Evolutionary conservation across 805 yeast species (phyloP), one percentile per base, ranked within the genome.

Genomic region (Saturnispora hagleri): DNA sequence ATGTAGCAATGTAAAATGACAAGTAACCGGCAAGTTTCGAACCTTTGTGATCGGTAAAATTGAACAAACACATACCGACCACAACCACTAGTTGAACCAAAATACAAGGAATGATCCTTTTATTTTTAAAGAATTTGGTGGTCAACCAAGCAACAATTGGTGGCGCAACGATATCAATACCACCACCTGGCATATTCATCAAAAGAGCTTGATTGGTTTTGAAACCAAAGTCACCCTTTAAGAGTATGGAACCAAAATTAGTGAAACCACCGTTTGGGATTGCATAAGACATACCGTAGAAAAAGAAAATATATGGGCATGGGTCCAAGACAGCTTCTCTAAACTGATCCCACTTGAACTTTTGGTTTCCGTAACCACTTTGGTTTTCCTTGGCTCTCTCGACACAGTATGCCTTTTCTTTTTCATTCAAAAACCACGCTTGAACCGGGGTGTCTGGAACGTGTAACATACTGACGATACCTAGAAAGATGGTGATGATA

Each of bases 231-330:
- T 66, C 65, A 47, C 53, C 57, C 13, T 26, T 36, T 22, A 72
- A 57, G 18, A 71, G 57, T 17, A 69, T 62, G 52, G 71, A 74
- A 18, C 74, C 74, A 55, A 78, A 73, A 46, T 76, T 55, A 76
- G 82, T 54, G 74, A 70, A 57, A 26, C 69, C 72, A 57, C 72
- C 67, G 47, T 63, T 63, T 66, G 61, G 73, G 44, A 63, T 72
- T 43, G 53, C 53, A 46, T 51, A 47, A 50, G 59, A 49, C 35
- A 61, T 48, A 20, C 57, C 63, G 38, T 51, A 52, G 26, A 59
- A 50, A 72, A 61, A 45, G 70, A 73, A 65, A 51, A 73, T 72
- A 72, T 76, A 72, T 3, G 81, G 79, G 26, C 65, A 63, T 53
- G 60, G 44, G 49, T 66, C 68, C 17, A 55, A 47, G 22, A 60